phyloP scores from a whole-genome alignment of 768 basidiomycete genomes.

The Leccinum obscurum region DNA sequence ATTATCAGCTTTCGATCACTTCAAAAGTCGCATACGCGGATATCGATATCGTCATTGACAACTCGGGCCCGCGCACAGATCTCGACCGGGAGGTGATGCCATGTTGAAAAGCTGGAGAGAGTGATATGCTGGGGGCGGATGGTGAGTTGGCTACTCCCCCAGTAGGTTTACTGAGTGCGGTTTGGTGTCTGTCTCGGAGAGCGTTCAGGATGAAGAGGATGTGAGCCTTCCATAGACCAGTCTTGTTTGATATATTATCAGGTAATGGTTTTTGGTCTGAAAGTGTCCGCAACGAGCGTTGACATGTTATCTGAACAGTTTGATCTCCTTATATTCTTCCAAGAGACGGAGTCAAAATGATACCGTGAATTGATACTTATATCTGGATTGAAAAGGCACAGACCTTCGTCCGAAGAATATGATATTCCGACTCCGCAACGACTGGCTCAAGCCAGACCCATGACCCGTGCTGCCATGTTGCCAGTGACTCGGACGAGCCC shows the following conservation, averaged over 20 bases:
- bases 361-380: too few species aligned
- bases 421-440: too few species aligned
- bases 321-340: too few species aligned
- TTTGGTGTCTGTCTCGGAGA: conserved; percentile 39
- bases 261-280: background rate
- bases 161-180: conserved; percentile 46
- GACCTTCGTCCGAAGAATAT: too few species aligned
- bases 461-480: too few species aligned
- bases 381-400: too few species aligned
- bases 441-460: too few species aligned
- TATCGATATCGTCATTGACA: conserved; percentile 77
- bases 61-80: conserved; percentile 74
- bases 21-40: conserved; percentile 75
- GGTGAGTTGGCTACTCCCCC: conserved; percentile 66
- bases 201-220: conserved; percentile 20
- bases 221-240: background rate
- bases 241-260: background rate
- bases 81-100: conserved; percentile 47
- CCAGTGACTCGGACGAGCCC: too few species aligned
- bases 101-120: conserved; percentile 43
- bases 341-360: too few species aligned
- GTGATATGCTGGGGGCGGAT: conserved; percentile 60
- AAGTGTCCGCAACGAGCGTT: too few species aligned
- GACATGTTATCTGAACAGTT: too few species aligned
- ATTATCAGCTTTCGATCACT: conserved; percentile 76